Percentiles rank a stretch among this genome's conserved stretches.
These are phyloP conservation scores for Lipomyces yamanashiensis DNA, from an alignment of 805 yeast species.

Conservation along the genomic window DNA sequence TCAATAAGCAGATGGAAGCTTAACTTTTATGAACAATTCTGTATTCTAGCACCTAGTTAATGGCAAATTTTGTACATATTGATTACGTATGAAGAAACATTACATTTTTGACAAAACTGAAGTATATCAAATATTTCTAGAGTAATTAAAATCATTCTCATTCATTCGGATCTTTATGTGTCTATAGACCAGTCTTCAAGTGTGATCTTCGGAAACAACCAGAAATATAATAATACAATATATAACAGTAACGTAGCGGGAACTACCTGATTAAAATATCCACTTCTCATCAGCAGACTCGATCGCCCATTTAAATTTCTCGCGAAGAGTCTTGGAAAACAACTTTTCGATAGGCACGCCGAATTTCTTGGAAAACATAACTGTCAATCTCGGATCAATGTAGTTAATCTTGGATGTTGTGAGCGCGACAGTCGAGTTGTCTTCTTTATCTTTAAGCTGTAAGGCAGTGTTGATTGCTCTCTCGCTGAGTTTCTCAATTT, in stretches of 20 bases:
- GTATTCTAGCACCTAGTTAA: too few species aligned
- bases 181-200: too few species aligned
- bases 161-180: too few species aligned
- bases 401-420: conserved; percentile 94
- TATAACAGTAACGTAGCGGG: background rate
- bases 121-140: too few species aligned
- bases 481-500: conserved; percentile 71
- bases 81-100: too few species aligned
- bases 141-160: too few species aligned
- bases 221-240: background rate
- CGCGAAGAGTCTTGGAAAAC: conserved; percentile 87
- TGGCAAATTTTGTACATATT: background rate
- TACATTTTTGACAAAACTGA: too few species aligned
- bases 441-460: conserved; percentile 89
- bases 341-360: conserved; percentile 90
- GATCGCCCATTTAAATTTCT: conserved; percentile 94
- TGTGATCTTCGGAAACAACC: background rate
- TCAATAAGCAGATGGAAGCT: conserved; percentile 7
- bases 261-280: conserved; percentile 60
- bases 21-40: background rate
- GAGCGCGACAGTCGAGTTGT: conserved; percentile 88
- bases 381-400: conserved; percentile 91
- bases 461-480: conserved; percentile 70
- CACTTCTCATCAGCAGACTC: conserved; percentile 87
- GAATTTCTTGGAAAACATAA: conserved; percentile 82